Evolutionary conservation across 345 rosid species (phyloP), one percentile per base, ranked within the genome.

Genomic region (Populus davidiana): DNA sequence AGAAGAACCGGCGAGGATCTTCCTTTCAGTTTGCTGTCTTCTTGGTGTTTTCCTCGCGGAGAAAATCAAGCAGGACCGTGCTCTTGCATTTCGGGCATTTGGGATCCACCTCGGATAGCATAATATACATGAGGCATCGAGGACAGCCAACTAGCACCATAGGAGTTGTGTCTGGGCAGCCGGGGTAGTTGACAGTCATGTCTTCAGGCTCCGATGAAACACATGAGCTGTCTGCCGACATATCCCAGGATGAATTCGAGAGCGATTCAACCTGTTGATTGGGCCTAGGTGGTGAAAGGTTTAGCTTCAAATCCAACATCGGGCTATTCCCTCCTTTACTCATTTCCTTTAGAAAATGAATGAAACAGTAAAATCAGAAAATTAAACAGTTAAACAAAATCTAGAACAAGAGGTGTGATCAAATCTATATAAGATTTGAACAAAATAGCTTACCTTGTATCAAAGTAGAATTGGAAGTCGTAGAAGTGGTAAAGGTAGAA

Each of bases 11-110:
- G 13, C 44, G 44, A 23, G 27, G 64, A 3, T 23, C 64, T n/a
- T 59, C 64, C 29, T 16, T 17, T 63, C 8, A 63, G 27, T 44
- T 64, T 6, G 29, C 6, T 6, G 63, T 43, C 17, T 43, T 47
- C 20, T 50, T 66, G 65, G 36, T 14, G 33, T n/a, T n/a, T 75
- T 72, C 29, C 8, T 14, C 18, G 27, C 54, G 2, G 54, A 75
- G 75, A 70, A 80, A 27, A 50, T 75, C 87, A 61, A 90, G 90
- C 87, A 90, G 80, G 73, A 82, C 87, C 39, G 88, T 79, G 82
- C 91, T 86, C 80, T 87, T 84, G 86, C 94, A 89, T 54, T 78
- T 81, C 29, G 90, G 94, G 75, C 91, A 90, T 84, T 78, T 89
- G 5, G 87, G 92, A 39, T 84, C 81, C 6, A 82, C 86, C 71